A percentile compares a stretch with the other conserved stretches of the same genome.
Evolutionary conservation across 495 filamentous ascomycete genomes (phyloP).

Genomic region (Hypoxylon fragiforme): DNA sequence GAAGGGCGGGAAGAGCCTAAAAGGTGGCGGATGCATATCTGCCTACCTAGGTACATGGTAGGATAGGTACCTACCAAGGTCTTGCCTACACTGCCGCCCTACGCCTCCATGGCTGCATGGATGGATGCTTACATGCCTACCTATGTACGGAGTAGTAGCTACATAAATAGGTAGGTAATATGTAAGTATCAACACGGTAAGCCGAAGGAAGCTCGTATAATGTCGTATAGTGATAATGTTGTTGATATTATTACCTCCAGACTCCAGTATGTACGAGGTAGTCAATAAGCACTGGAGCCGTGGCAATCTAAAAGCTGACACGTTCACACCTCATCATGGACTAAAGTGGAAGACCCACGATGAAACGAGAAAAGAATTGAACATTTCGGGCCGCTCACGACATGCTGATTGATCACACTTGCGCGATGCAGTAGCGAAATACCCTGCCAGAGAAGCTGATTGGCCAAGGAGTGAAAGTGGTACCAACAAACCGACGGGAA

Average conservation of each 20-base stretch:
- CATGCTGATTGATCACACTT: constrained; percentile 24
- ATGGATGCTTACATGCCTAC: constrained; percentile 22
- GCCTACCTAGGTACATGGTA: background rate
- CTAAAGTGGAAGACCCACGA: constrained; percentile 1
- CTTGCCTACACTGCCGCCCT: too few species aligned
- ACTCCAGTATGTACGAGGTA: too few species aligned
- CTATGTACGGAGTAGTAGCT: too few species aligned
- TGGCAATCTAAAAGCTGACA: constrained; percentile 1
- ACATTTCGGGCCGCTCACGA: constrained; percentile 24
- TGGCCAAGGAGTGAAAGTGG: constrained; percentile 10
- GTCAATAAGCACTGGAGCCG: constrained; percentile 1
- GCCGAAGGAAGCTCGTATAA: constrained; percentile 23
- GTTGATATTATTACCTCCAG: constrained; percentile 1
- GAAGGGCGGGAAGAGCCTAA: constrained; percentile 39
- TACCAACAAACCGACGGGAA: constrained; percentile 16
- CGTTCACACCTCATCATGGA: background rate
- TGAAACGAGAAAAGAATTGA: constrained; percentile 4
- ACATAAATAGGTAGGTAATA: background rate
- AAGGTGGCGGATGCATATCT: constrained; percentile 34
- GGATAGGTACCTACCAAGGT: too few species aligned
- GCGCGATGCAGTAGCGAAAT: constrained; percentile 6
- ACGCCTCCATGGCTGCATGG: too few species aligned
- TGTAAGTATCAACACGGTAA: constrained; percentile 13
- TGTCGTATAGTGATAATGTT: constrained; percentile 7
- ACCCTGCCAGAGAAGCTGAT: constrained; percentile 27